These are phyloP conservation scores for Coemansia sp. DNA, from an alignment of 192 early-diverging fungal genomes.

Conservation along the genomic window DNA sequence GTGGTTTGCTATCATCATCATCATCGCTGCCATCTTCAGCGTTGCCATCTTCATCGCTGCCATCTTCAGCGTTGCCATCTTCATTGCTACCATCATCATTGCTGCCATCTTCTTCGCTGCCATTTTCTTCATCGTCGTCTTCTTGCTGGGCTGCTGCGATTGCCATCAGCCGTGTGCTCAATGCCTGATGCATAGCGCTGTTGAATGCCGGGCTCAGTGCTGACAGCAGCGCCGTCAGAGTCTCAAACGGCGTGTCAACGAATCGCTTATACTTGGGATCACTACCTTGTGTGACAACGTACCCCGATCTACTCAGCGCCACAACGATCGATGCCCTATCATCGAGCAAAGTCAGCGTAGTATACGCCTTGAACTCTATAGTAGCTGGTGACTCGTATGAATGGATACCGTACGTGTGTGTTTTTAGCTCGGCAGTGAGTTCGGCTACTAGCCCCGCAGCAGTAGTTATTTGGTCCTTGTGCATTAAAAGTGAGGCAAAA, in stretches of 20 bases:
- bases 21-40: not conserved
- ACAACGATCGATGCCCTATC: slow-evolving; percentile 1
- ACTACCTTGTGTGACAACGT: slow-evolving; percentile 6
- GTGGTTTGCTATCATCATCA: not conserved
- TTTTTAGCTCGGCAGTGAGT: slow-evolving; percentile 22
- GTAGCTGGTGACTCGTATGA: slow-evolving; percentile 11
- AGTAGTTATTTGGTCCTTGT: slow-evolving; percentile 5
- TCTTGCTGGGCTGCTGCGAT: slow-evolving; percentile 1
- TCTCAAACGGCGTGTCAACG: slow-evolving; percentile 18
- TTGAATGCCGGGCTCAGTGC: slow-evolving; percentile 31
- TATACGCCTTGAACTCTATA: not conserved
- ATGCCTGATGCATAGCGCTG: slow-evolving; percentile 27
- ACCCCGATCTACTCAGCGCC: slow-evolving; percentile 18
- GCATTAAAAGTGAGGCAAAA: not conserved
- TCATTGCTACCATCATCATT: not conserved
- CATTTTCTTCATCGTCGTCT: not conserved
- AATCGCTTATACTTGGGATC: not conserved
- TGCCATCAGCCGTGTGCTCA: slow-evolving; percentile 21
- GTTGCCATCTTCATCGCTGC: not conserved
- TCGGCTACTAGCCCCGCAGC: slow-evolving; percentile 24
- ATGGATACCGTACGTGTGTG: slow-evolving; percentile 33
- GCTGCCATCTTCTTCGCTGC: not conserved
- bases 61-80: not conserved
- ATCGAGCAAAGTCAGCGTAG: slow-evolving; percentile 19
- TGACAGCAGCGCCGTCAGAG: slow-evolving; percentile 33